A percentile compares a stretch with the other conserved stretches of the same genome.
These are phyloP conservation scores for Aspergillus ochraceoroseus DNA, from an alignment of 2,329 filamentous ascomycete genomes.

Conservation along the genomic window DNA sequence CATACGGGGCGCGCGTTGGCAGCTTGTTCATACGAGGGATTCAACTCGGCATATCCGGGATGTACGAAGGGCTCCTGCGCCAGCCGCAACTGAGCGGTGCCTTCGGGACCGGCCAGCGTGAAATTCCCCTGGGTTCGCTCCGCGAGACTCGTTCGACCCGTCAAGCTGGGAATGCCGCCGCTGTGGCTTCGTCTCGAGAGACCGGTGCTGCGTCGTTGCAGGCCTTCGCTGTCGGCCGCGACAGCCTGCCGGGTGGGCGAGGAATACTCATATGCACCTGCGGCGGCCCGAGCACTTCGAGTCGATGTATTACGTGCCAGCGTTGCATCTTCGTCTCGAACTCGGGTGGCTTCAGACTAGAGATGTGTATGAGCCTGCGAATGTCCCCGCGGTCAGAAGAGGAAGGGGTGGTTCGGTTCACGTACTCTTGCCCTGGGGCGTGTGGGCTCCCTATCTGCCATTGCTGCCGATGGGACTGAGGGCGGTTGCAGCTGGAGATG, in stretches of 20 bases:
- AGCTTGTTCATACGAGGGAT: slow-evolving; percentile 53
- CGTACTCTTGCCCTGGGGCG: slow-evolving; percentile 17
- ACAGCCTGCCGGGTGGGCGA: slow-evolving; percentile 16
- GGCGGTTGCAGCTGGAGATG: too few species aligned
- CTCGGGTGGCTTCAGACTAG: slow-evolving; percentile 7
- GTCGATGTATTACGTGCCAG: too few species aligned
- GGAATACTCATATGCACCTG: slow-evolving; percentile 12
- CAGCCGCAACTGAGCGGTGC: slow-evolving; percentile 27
- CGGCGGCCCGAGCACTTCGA: slow-evolving; percentile 5
- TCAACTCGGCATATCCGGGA: slow-evolving; percentile 51
- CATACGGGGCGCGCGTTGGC: slow-evolving; percentile 50
- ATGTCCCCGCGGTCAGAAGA: too few species aligned
- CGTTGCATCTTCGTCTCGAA: too few species aligned
- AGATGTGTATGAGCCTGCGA: too few species aligned
- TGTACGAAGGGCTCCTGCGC: slow-evolving; percentile 48
- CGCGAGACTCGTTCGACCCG: slow-evolving; percentile 26
- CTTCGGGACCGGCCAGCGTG: slow-evolving; percentile 32
- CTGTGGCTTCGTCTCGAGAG: slow-evolving; percentile 18
- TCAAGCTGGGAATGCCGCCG: slow-evolving; percentile 24
- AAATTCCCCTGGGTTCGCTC: slow-evolving; percentile 30
- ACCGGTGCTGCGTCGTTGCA: not conserved
- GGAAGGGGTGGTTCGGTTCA: too few species aligned
- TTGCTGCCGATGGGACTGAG: too few species aligned
- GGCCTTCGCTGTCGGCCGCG: slow-evolving; percentile 8
- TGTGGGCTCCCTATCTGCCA: slow-evolving; percentile 1